Base-by-base conservation (phyloP, 2,329 filamentous ascomycete species). In the Arthroderma sp. region DNA sequence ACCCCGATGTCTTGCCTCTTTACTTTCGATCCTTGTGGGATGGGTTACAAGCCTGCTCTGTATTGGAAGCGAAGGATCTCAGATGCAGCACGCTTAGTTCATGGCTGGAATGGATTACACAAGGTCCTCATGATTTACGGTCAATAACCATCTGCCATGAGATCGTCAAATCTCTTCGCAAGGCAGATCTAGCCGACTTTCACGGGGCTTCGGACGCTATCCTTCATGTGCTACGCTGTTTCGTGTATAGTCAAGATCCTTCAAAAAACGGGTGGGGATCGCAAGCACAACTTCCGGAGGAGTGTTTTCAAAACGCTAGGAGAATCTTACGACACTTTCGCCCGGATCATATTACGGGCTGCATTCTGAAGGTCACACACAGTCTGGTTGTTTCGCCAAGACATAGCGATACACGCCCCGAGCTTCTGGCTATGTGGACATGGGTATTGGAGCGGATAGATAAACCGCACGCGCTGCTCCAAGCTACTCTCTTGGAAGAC, bases 11-110 rank as follows among this genome's bases (percentile, higher is more conserved):
- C 22, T 42, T 62, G 15, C 38, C 47, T 27, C 41, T 51, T 8
- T 55, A 55, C 36, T 60, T 61, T 36, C 48, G 54, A 29, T 45
- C 50, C 2, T 56, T 67, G 48, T 68, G 64, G 63, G 52, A 56
- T 46, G 61, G 62, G 4, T 56, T 67, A 45, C 55, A 57, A 30
- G 49, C 49, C 9, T 66, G 61, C 42, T 55, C 55, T 40, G 56
- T 67, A 15, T 55, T 63, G 29, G 52, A 50, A 9, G 55, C 62
- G 30, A 50, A 47, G 27, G 59, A 67, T 42, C 47, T 67, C 43
- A 54, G 57, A 15, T 45, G 48, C n/a, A 44, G 52, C 2, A 49
- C 58, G 29, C 46, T 62, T 22, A 51, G 59, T 28, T 41, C 46
- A 6, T 67, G 62, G 62, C 50, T 65, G 31, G 47, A 50, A 6